Percentiles rank a stretch among this genome's conserved stretches.
phyloP scores from a whole-genome alignment of 1,284 basidiomycete species.

The Amylostereum areolatum region DNA sequence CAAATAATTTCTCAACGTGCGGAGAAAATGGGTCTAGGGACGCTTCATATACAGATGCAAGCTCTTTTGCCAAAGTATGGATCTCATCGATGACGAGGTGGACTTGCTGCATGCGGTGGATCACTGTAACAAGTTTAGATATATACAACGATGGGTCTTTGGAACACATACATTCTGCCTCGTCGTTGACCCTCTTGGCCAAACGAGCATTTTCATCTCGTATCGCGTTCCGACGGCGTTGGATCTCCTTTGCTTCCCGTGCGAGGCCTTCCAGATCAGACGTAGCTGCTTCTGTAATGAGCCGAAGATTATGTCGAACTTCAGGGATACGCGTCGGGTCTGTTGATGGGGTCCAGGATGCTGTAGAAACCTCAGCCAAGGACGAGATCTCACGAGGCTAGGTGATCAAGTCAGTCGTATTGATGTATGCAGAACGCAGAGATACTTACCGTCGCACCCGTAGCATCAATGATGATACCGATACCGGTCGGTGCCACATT shows the following conservation, averaged over 20 bases:
- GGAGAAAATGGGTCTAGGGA: conserved; percentile 68
- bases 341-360: conserved; percentile 79
- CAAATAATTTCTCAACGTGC: conserved; percentile 64
- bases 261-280: conserved; percentile 84
- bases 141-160: not conserved
- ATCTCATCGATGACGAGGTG: conserved; percentile 72
- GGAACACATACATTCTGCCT: conserved; percentile 61
- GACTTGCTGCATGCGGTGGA: conserved; percentile 69
- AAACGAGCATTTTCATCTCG: conserved; percentile 67
- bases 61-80: conserved; percentile 53
- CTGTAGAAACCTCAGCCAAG: conserved; percentile 70
- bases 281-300: conserved; percentile 80
- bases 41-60: conserved; percentile 57
- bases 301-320: conserved; percentile 88
- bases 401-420: conserved; percentile 8
- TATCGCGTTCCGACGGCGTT: conserved; percentile 74
- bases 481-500: conserved; percentile 45
- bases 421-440: not conserved
- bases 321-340: conserved; percentile 89
- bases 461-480: conserved; percentile 91
- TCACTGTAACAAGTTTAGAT: conserved; percentile 42
- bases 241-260: conserved; percentile 79
- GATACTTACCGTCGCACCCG: conserved; percentile 74
- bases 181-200: conserved; percentile 61
- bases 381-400: conserved; percentile 81